Percentiles rank a stretch among this genome's conserved stretches.
phyloP scores from a whole-genome alignment of 164 flowering plant species.

The Santalum album region DNA sequence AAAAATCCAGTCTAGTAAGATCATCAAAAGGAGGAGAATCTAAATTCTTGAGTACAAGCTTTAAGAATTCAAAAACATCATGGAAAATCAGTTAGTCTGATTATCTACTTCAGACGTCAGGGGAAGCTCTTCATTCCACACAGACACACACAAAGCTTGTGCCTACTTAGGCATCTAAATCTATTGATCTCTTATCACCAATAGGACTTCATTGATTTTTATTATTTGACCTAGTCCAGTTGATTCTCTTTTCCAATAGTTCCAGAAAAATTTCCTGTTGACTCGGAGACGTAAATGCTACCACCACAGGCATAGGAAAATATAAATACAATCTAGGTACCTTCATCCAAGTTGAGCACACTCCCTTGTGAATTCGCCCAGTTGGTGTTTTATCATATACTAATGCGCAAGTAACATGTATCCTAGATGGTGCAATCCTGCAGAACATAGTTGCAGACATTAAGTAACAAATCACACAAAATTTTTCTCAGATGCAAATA shows the following conservation, averaged over 20 bases:
- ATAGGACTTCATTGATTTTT: background rate
- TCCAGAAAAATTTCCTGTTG: background rate
- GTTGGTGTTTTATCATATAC: constrained; percentile 77
- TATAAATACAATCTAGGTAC: constrained; percentile 22
- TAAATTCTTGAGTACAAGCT: too few species aligned
- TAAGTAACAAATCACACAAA: background rate
- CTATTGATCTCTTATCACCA: background rate
- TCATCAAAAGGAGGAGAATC: too few species aligned
- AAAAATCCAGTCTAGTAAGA: too few species aligned
- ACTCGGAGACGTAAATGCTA: background rate
- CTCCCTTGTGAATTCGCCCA: constrained; percentile 88
- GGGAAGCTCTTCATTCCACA: background rate
- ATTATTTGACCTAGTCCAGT: background rate
- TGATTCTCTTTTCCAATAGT: background rate
- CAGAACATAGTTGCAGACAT: constrained; percentile 8
- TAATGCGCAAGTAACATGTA: constrained; percentile 93
- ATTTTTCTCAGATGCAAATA: background rate
- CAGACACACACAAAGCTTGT: background rate
- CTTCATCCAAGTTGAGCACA: constrained; percentile 99
- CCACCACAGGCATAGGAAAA: background rate
- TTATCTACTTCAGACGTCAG: background rate
- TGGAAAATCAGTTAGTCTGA: too few species aligned
- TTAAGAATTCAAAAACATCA: too few species aligned
- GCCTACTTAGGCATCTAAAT: background rate
- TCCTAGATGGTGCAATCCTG: constrained; percentile 79